Evolutionary conservation across 257 asterid genomes (phyloP).

Genomic region (Ajuga chamaepitys): DNA sequence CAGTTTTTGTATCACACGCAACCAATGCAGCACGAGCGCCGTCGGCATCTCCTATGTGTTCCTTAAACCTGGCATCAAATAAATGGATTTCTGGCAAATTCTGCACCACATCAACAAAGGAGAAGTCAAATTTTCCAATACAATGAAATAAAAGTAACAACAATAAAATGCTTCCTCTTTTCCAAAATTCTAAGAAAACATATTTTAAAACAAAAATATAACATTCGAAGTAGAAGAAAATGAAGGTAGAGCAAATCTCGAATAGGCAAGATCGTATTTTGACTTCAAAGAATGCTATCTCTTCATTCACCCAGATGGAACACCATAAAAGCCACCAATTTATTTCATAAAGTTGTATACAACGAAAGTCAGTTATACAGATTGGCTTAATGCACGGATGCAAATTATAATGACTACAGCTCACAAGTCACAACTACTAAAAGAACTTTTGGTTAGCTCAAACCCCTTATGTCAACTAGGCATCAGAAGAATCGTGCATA

Average conservation of each 20-base stretch:
- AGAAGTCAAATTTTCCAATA: constrained; percentile 13
- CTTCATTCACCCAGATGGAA: not conserved
- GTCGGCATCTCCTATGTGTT: constrained; percentile 56
- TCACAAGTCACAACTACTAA: not conserved
- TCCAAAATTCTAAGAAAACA: not conserved
- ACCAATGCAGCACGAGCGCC: constrained; percentile 66
- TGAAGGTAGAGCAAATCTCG: not conserved
- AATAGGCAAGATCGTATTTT: not conserved
- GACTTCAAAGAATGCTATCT: not conserved
- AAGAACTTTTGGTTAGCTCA: not conserved
- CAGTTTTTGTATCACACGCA: constrained; percentile 36
- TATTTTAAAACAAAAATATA: not conserved
- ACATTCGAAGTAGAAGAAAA: not conserved
- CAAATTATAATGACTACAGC: not conserved
- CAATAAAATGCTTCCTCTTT: not conserved
- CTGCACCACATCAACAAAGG: constrained; percentile 34
- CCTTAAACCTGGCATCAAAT: constrained; percentile 77
- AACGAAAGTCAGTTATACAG: not conserved
- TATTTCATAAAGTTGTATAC: not conserved
- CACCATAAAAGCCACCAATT: not conserved
- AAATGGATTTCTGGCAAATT: constrained; percentile 67
- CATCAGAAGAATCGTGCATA: not conserved
- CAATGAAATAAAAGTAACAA: not conserved
- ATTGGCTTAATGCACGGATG: not conserved
- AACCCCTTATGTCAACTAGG: not conserved